These are phyloP conservation scores for Phialophora verrucosa DNA, from an alignment of 2,329 filamentous ascomycete genomes.

Conservation along the genomic window DNA sequence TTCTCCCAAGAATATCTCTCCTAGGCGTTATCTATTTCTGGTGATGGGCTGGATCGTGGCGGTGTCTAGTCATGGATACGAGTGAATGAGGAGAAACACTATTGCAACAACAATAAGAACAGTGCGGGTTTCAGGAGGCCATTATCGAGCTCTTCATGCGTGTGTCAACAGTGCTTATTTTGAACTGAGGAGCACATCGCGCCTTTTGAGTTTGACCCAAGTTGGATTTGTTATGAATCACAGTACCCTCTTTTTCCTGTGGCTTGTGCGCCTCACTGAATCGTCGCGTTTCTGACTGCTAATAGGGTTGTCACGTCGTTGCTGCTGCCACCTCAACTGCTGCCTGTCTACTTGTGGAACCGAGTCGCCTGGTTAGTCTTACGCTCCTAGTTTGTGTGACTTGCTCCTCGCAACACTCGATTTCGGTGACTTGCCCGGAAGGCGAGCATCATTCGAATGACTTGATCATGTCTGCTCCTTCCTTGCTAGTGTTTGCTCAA, in stretches of 20 bases:
- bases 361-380: not conserved
- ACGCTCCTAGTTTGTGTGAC: not conserved
- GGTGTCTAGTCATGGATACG: slow-evolving; percentile 30
- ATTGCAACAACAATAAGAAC: slow-evolving; percentile 17
- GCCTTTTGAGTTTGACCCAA: slow-evolving; percentile 8
- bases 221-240: slow-evolving; percentile 7
- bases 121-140: slow-evolving; percentile 27
- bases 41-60: slow-evolving; percentile 23
- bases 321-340: not conserved
- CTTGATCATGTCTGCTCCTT: not conserved
- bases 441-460: not conserved
- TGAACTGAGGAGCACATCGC: slow-evolving; percentile 1
- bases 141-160: slow-evolving; percentile 23
- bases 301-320: not conserved
- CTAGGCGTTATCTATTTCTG: slow-evolving; percentile 1
- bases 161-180: slow-evolving; percentile 21
- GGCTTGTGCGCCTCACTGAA: not conserved
- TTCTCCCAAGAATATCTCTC: not conserved
- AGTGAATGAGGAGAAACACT: slow-evolving; percentile 30
- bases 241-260: slow-evolving; percentile 10
- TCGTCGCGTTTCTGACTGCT: not conserved
- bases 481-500: not conserved
- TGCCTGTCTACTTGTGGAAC: not conserved
- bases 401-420: not conserved
- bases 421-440: not conserved